phyloP scores from a whole-genome alignment of 306 rosid species.

The Malus sieversii region DNA sequence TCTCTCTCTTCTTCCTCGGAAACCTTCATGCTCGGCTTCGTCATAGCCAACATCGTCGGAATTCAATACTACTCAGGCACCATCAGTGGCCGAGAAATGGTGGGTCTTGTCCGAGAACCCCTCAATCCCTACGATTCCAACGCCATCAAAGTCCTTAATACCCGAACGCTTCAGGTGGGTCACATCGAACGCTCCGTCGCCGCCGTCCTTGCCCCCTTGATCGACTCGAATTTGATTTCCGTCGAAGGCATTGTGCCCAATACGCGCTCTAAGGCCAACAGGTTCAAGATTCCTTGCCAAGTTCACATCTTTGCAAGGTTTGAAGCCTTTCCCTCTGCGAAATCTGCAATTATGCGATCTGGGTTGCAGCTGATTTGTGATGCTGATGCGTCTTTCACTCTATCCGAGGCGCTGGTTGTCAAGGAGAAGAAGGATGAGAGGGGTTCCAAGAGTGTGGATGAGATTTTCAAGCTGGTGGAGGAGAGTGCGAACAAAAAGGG shows the following conservation, averaged over 20 bases:
- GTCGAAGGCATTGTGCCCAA: constrained; percentile 60
- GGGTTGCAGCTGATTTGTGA: constrained; percentile 43
- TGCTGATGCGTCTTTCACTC: constrained; percentile 30
- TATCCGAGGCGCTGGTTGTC: constrained; percentile 54
- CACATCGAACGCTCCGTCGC: constrained; percentile 52
- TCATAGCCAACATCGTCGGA: constrained; percentile 60
- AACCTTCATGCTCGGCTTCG: constrained; percentile 47
- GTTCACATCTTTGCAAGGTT: constrained; percentile 45
- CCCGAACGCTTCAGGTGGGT: constrained; percentile 41
- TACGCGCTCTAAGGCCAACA: constrained; percentile 12
- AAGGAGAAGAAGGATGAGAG: constrained; percentile 36
- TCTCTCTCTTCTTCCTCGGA: constrained; percentile 20
- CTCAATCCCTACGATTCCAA: constrained; percentile 45
- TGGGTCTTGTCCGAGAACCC: constrained; percentile 67
- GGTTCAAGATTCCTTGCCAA: constrained; percentile 48
- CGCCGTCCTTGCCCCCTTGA: constrained; percentile 46
- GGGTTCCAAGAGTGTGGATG: constrained; percentile 25
- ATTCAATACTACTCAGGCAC: constrained; percentile 39
- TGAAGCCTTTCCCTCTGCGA: constrained; percentile 20
- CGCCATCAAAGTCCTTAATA: constrained; percentile 66
- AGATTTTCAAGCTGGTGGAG: constrained; percentile 41
- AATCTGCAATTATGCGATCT: constrained; percentile 13
- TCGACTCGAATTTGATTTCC: constrained; percentile 33
- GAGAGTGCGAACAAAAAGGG: constrained; percentile 20
- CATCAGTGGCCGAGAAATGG: constrained; percentile 58